Conservation (phyloP, 225 moss, liverwort and hornwort species). For the Bryoerythrophyllum caledonicum region DNA sequence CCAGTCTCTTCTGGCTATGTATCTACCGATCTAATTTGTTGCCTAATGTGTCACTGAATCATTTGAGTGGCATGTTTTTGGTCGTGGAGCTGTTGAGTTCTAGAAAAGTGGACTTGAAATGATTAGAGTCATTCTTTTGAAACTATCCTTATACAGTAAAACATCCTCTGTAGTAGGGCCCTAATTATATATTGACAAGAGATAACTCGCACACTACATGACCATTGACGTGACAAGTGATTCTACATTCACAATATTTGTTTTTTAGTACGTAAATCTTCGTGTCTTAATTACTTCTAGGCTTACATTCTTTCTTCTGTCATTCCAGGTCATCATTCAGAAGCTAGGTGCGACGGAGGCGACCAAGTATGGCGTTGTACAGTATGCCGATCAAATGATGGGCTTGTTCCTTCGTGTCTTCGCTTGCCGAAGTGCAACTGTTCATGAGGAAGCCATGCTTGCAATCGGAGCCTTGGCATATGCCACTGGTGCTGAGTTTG, state of each 20-base stretch:
- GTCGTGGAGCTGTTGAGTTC: neutral
- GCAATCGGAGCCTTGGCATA: slow-evolving; percentile 63
- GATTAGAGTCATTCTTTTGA: neutral
- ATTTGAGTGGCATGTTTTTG: neutral
- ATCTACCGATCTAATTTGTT: neutral
- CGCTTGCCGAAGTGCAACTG: slow-evolving; percentile 61
- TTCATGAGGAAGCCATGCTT: slow-evolving; percentile 72
- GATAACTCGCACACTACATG: neutral
- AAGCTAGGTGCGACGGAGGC: slow-evolving; percentile 50
- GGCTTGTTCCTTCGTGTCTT: slow-evolving; percentile 60
- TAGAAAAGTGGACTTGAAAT: neutral
- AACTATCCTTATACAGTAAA: neutral
- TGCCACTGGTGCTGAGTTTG: slow-evolving; percentile 55
- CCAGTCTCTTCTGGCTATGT: neutral
- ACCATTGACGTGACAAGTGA: neutral
- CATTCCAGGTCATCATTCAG: slow-evolving; percentile 54
- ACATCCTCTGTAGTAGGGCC: neutral
- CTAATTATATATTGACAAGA: neutral
- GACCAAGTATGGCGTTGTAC: slow-evolving; percentile 53
- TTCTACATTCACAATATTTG: neutral
- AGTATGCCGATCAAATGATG: slow-evolving; percentile 62
- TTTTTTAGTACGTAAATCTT: neutral
- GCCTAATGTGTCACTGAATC: neutral
- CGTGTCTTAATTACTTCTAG: neutral
- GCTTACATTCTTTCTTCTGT: neutral